Evolutionary conservation across 2,329 filamentous ascomycete species (phyloP).

Genomic region (Fusarium nygamai): DNA sequence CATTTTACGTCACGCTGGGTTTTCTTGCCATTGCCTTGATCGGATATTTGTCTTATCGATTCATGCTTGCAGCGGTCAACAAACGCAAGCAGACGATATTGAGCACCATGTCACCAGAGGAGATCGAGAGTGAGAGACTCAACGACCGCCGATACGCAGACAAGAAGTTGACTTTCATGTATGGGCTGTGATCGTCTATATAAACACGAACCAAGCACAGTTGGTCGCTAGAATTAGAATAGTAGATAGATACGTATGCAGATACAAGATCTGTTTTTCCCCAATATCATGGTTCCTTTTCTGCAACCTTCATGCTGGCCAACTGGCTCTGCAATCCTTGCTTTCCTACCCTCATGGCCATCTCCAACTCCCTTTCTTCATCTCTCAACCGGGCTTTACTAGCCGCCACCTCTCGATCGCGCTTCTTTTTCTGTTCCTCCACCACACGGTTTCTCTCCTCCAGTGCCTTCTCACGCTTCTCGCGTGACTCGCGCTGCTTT

Average conservation of each 20-base stretch:
- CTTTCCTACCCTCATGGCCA: conserved; percentile 75
- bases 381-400: conserved; percentile 71
- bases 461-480: conserved; percentile 72
- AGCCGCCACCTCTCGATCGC: conserved; percentile 67
- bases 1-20: conserved; percentile 41
- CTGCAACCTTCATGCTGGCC: conserved; percentile 44
- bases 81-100: conserved; percentile 30
- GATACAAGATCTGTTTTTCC: not conserved
- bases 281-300: conserved; percentile 31
- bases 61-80: conserved; percentile 35
- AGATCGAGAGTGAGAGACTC: conserved; percentile 41
- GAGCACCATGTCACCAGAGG: conserved; percentile 32
- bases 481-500: conserved; percentile 61
- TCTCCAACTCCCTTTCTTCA: conserved; percentile 73
- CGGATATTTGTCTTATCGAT: conserved; percentile 39
- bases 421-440: conserved; percentile 69
- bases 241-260: conserved; percentile 15
- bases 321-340: conserved; percentile 72
- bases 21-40: conserved; percentile 35
- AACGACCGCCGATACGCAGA: conserved; percentile 41
- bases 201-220: not conserved
- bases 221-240: conserved; percentile 6
- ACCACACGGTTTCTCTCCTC: conserved; percentile 71
- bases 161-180: conserved; percentile 44
- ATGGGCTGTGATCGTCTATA: conserved; percentile 33